A percentile compares a stretch with the other conserved stretches of the same genome.
These are phyloP conservation scores for Trichoderma citrinoviride DNA, from an alignment of 2,329 filamentous ascomycete species.

Conservation along the genomic window DNA sequence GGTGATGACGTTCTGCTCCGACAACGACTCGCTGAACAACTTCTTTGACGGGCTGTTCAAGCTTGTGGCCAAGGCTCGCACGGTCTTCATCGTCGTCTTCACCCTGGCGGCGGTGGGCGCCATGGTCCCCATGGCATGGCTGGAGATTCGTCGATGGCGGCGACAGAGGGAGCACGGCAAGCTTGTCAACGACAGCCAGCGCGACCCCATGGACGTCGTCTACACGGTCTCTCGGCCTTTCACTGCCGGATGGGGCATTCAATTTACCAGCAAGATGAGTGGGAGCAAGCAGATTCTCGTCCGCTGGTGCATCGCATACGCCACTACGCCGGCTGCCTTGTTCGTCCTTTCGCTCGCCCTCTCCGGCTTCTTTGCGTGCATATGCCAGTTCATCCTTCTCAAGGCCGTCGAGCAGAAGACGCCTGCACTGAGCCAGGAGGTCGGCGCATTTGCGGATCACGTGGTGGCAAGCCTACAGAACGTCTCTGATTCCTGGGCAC, in stretches of 20 bases:
- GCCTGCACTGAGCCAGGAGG: slow-evolving; percentile 69
- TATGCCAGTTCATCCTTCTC: slow-evolving; percentile 80
- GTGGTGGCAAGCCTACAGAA: slow-evolving; percentile 71
- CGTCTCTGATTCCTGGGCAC: slow-evolving; percentile 73
- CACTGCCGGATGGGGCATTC: slow-evolving; percentile 70
- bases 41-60: slow-evolving; percentile 76
- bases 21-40: slow-evolving; percentile 74
- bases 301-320: slow-evolving; percentile 83
- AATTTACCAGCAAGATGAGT: slow-evolving; percentile 63
- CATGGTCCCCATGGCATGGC: slow-evolving; percentile 75
- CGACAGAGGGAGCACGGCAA: slow-evolving; percentile 67
- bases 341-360: slow-evolving; percentile 81
- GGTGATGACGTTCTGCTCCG: slow-evolving; percentile 80
- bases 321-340: slow-evolving; percentile 79
- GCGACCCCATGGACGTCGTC: slow-evolving; percentile 82
- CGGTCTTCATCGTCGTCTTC: slow-evolving; percentile 74
- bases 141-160: slow-evolving; percentile 76
- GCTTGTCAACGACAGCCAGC: slow-evolving; percentile 62
- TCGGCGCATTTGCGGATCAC: slow-evolving; percentile 75
- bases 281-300: slow-evolving; percentile 67
- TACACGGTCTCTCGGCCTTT: slow-evolving; percentile 83
- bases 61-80: slow-evolving; percentile 66
- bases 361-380: slow-evolving; percentile 76
- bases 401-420: slow-evolving; percentile 70
- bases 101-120: slow-evolving; percentile 67